Conservation (phyloP, 73 alveolate species). For the Halteria grandinella region DNA sequence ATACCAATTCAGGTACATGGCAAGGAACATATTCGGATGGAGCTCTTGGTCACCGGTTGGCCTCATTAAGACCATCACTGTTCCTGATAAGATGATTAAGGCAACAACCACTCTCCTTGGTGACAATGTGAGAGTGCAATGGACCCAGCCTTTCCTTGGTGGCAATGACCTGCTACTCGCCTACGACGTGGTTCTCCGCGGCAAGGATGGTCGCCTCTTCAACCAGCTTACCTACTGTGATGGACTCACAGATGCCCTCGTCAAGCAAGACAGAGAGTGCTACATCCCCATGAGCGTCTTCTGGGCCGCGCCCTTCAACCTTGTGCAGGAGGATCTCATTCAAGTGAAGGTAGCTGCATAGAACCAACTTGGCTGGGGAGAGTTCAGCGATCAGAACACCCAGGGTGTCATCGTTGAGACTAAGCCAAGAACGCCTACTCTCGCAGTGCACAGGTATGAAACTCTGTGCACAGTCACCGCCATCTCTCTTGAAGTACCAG, state of each 20-base stretch:
- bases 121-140: slow-evolving; percentile 12
- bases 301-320: slow-evolving; percentile 36
- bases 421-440: slow-evolving; percentile 59
- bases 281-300: slow-evolving; percentile 45
- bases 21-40: slow-evolving; percentile 46
- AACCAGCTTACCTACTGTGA: not conserved
- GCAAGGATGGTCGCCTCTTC: slow-evolving; percentile 1
- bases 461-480: not conserved
- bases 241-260: slow-evolving; percentile 1
- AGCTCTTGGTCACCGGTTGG: slow-evolving; percentile 3
- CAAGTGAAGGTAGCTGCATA: slow-evolving; percentile 45
- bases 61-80: not conserved
- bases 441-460: slow-evolving; percentile 42
- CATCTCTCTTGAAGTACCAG: too few relatives aligned
- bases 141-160: slow-evolving; percentile 59
- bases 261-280: slow-evolving; percentile 18
- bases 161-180: too few relatives aligned
- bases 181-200: slow-evolving; percentile 33
- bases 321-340: slow-evolving; percentile 36
- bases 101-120: slow-evolving; percentile 16
- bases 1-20: slow-evolving; percentile 48
- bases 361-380: slow-evolving; percentile 38
- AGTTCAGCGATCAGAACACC: slow-evolving; percentile 3
- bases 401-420: slow-evolving; percentile 33
- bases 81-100: slow-evolving; percentile 19